Percentiles rank a stretch among this genome's conserved stretches.
Evolutionary conservation across 345 rosid species (phyloP).

Genomic region (Trapa bicornis): DNA sequence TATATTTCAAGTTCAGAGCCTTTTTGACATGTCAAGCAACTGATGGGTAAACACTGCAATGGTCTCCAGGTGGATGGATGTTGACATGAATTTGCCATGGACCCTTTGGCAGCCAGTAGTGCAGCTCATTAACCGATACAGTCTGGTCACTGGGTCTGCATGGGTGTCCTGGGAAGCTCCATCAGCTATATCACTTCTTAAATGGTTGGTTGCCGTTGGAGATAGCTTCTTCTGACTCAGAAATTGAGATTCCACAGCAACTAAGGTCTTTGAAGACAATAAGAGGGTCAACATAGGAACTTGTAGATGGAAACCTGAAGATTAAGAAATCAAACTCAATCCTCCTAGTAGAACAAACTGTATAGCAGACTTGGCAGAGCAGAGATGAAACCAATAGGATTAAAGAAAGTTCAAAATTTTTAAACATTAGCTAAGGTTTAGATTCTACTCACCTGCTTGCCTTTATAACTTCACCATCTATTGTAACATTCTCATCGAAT

Average conservation of each 20-base stretch:
- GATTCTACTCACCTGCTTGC: constrained; percentile 46
- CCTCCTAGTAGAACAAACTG: neutral
- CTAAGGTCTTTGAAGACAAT: constrained; percentile 29
- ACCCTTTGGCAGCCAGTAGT: neutral
- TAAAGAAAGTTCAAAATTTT: neutral
- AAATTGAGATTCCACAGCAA: constrained; percentile 23
- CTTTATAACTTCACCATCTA: constrained; percentile 50
- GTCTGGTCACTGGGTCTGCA: neutral
- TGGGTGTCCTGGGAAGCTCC: neutral
- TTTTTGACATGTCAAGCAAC: neutral
- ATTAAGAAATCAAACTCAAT: neutral
- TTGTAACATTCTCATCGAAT: constrained; percentile 39
- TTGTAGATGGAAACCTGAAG: constrained; percentile 49
- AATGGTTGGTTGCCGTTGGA: constrained; percentile 26
- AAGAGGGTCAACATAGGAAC: constrained; percentile 40
- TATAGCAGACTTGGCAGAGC: neutral
- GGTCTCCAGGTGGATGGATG: neutral
- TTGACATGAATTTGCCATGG: neutral
- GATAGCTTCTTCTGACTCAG: constrained; percentile 24
- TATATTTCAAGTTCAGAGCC: too few species aligned
- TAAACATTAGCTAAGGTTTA: neutral
- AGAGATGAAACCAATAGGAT: neutral
- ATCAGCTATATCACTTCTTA: constrained; percentile 14
- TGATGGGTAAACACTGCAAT: too few species aligned
- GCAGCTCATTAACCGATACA: neutral